A percentile compares a stretch with the other conserved stretches of the same genome.
Conservation (phyloP, 306 rosid genomes). For the Ammopiptanthus mongolicus region DNA sequence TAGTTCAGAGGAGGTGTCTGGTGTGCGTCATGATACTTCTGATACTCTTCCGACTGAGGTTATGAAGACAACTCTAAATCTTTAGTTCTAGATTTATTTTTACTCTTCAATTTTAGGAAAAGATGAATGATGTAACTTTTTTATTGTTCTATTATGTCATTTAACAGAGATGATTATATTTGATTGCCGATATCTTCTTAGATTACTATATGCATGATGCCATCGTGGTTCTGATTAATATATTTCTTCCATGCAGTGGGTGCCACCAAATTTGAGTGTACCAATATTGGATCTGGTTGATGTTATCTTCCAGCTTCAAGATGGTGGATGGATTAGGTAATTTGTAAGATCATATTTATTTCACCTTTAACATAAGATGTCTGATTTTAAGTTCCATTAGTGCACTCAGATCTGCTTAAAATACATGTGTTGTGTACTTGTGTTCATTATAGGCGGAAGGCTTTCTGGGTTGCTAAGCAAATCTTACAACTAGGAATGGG, state of each 20-base stretch:
- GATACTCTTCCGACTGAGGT: constrained; percentile 90
- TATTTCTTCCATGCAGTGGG: constrained; percentile 70
- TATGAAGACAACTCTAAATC: constrained; percentile 10
- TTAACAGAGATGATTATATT: constrained; percentile 9
- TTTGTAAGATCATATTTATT: constrained; percentile 7
- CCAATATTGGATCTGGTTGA: constrained; percentile 92
- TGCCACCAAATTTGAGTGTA: constrained; percentile 85
- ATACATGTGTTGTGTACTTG: constrained; percentile 11
- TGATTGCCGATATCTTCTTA: background rate
- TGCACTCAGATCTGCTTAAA: constrained; percentile 15
- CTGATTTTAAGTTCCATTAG: background rate
- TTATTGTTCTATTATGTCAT: constrained; percentile 4
- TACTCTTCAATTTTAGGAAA: background rate
- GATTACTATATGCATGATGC: constrained; percentile 6
- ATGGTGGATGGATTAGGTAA: constrained; percentile 99
- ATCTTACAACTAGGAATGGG: constrained; percentile 97
- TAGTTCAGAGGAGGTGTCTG: constrained; percentile 34
- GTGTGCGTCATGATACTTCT: constrained; percentile 54
- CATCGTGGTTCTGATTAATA: constrained; percentile 26
- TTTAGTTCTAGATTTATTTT: background rate
- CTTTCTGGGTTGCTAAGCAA: constrained; percentile 99
- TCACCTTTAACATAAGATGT: background rate
- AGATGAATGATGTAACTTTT: background rate
- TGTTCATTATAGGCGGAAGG: constrained; percentile 64
- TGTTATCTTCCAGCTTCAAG: constrained; percentile 90